A percentile compares a stretch with the other conserved stretches of the same genome.
Conservation (phyloP, 352 stramenopile genomes). For the Globisporangium uncinulatum region DNA sequence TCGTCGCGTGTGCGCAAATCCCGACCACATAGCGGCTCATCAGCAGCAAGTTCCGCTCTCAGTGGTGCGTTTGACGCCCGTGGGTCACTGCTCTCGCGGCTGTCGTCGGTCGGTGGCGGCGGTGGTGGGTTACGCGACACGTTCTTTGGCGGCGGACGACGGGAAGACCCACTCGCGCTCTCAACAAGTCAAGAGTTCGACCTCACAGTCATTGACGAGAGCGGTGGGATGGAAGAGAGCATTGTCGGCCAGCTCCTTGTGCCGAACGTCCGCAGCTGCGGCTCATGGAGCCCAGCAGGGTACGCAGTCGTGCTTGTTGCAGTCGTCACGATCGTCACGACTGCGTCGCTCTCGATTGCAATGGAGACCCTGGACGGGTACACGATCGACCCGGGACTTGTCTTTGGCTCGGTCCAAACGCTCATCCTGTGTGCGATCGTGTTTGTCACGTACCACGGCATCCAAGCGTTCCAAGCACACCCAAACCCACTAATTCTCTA, state of each 20-base stretch:
- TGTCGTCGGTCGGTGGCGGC: constrained; percentile 27
- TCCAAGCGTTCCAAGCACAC: constrained; percentile 70
- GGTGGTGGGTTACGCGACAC: constrained; percentile 40
- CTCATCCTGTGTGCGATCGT: constrained; percentile 65
- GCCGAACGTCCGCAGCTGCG: constrained; percentile 27
- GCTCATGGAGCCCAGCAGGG: constrained; percentile 44
- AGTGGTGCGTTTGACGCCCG: constrained; percentile 23
- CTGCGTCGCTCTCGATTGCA: constrained; percentile 28
- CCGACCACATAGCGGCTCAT: constrained; percentile 33
- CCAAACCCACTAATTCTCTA: constrained; percentile 84
- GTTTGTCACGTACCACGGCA: constrained; percentile 72
- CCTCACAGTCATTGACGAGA: constrained; percentile 71
- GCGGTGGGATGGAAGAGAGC: constrained; percentile 51
- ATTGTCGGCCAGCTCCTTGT: constrained; percentile 48
- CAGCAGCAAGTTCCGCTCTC: constrained; percentile 7
- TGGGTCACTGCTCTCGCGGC: constrained; percentile 30
- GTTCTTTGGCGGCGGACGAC: constrained; percentile 46
- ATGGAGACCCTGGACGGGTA: constrained; percentile 81
- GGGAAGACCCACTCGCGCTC: constrained; percentile 49
- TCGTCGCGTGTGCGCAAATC: constrained; percentile 22
- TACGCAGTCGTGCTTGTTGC: constrained; percentile 40
- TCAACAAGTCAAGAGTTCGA: constrained; percentile 68
- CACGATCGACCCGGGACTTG: constrained; percentile 54
- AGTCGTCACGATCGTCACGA: constrained; percentile 35
- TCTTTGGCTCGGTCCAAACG: constrained; percentile 73